Conservation (phyloP, 2,329 filamentous ascomycete species). For the Monilinia vaccinii-corymbosi region DNA sequence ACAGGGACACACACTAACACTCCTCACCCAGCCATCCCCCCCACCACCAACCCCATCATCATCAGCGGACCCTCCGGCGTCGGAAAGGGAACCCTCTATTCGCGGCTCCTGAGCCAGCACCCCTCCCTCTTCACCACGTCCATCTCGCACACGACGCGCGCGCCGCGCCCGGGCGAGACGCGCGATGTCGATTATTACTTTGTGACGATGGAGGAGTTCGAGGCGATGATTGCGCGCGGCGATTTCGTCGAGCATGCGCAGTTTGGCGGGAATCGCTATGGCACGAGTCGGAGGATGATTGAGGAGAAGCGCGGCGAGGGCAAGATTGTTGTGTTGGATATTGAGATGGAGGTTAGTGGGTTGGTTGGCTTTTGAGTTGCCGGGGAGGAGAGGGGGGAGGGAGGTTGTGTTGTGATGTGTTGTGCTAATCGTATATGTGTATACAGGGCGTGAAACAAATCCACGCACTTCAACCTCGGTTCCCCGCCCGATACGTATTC, state of each 20-base stretch:
- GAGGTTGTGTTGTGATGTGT: not conserved
- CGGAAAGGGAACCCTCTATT: conserved; percentile 74
- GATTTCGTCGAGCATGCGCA: conserved; percentile 79
- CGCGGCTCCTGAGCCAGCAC: conserved; percentile 54
- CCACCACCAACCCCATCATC: conserved; percentile 47
- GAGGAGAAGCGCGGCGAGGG: conserved; percentile 58
- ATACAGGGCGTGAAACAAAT: conserved; percentile 80
- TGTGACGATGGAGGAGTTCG: conserved; percentile 56
- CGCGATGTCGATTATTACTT: conserved; percentile 79
- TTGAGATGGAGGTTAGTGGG: conserved; percentile 77
- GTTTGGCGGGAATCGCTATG: conserved; percentile 82
- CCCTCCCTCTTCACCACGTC: conserved; percentile 48
- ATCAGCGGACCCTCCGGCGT: conserved; percentile 74
- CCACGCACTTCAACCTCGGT: conserved; percentile 39
- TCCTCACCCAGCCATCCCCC: conserved; percentile 10
- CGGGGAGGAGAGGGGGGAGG: too few relatives aligned
- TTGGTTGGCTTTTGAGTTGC: not conserved
- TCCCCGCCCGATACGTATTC: conserved; percentile 71
- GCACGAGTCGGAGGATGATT: conserved; percentile 73
- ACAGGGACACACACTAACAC: not conserved
- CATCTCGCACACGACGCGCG: conserved; percentile 70
- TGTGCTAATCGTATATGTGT: not conserved
- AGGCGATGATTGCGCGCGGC: conserved; percentile 53
- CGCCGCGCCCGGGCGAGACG: conserved; percentile 64
- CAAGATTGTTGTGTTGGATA: conserved; percentile 76